Conservation (phyloP, 2,329 filamentous ascomycete genomes). For the Fusarium sp. region DNA sequence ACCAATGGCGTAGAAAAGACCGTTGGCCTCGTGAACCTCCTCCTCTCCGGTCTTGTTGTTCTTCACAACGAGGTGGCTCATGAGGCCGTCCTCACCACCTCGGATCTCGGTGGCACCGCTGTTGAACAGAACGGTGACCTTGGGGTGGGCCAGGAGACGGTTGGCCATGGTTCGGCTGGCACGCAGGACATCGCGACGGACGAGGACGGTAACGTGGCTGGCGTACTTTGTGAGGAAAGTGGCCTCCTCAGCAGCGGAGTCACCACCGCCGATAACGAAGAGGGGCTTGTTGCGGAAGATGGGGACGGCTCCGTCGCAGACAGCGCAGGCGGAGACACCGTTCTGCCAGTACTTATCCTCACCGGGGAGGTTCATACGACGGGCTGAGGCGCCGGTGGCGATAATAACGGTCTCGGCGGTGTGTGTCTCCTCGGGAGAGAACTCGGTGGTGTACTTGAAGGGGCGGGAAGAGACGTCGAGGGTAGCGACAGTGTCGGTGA, state of each 20-base stretch:
- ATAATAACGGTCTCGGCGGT: conserved; percentile 95
- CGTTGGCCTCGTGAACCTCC: conserved; percentile 89
- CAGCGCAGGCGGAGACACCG: conserved; percentile 94
- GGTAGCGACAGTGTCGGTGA: conserved; percentile 91
- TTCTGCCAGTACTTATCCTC: conserved; percentile 98
- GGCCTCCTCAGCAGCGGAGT: conserved; percentile 96
- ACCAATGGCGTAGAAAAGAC: conserved; percentile 96
- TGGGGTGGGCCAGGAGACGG: conserved; percentile 83
- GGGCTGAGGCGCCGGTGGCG: conserved; percentile 93
- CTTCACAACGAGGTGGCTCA: conserved; percentile 88
- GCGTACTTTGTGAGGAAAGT: conserved; percentile 98
- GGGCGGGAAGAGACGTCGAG: conserved; percentile 87
- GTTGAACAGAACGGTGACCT: conserved; percentile 92
- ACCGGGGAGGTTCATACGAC: conserved; percentile 83
- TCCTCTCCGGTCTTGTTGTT: conserved; percentile 80
- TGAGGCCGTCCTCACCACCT: conserved; percentile 86
- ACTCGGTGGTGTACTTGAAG: conserved; percentile 95
- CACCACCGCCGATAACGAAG: conserved; percentile 95
- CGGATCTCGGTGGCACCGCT: conserved; percentile 83
- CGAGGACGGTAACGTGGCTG: conserved; percentile 92
- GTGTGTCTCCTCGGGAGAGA: conserved; percentile 82
- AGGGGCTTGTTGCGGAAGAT: conserved; percentile 98
- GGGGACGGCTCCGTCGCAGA: conserved; percentile 95
- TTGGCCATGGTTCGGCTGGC: conserved; percentile 94
- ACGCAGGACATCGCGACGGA: conserved; percentile 86